phyloP scores from a whole-genome alignment of 164 flowering plant genomes.

The Piper longum region DNA sequence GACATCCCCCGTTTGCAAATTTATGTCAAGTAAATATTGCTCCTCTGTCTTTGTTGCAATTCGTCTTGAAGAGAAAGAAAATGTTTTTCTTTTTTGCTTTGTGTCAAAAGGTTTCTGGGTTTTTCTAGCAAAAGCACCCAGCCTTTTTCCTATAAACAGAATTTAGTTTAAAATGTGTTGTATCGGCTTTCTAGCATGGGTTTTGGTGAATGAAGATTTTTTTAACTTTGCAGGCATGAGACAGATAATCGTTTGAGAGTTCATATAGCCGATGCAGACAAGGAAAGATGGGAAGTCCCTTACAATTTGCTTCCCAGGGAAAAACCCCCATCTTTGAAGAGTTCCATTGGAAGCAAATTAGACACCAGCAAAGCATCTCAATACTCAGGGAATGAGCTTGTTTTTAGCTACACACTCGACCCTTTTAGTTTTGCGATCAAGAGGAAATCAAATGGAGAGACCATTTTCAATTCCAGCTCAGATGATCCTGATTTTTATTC shows the following conservation, averaged over 20 bases:
- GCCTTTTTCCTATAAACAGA: not conserved
- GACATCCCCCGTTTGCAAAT: conserved; percentile 68
- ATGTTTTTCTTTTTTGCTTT: not conserved
- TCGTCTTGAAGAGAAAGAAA: not conserved
- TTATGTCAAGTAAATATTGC: conserved; percentile 61
- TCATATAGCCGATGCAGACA: conserved; percentile 52
- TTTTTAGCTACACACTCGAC: conserved; percentile 56
- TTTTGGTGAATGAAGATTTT: not conserved
- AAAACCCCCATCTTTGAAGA: conserved; percentile 34
- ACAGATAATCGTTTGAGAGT: conserved; percentile 71
- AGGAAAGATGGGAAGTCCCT: conserved; percentile 73
- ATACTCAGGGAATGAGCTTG: conserved; percentile 36
- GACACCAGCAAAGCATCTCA: conserved; percentile 24
- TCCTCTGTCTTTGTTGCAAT: not conserved
- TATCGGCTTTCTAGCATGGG: not conserved
- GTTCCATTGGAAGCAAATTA: conserved; percentile 20
- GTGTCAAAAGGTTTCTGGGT: not conserved
- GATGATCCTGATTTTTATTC: conserved; percentile 42
- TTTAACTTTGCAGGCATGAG: conserved; percentile 55
- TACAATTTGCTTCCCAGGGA: conserved; percentile 67
- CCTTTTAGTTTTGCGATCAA: conserved; percentile 72
- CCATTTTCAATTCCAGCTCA: conserved; percentile 59
- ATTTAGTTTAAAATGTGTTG: not conserved
- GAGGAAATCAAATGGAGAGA: conserved; percentile 68
- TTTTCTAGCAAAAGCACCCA: not conserved